Conservation (phyloP, 768 basidiomycete species). For the Tulasnella sp. region DNA sequence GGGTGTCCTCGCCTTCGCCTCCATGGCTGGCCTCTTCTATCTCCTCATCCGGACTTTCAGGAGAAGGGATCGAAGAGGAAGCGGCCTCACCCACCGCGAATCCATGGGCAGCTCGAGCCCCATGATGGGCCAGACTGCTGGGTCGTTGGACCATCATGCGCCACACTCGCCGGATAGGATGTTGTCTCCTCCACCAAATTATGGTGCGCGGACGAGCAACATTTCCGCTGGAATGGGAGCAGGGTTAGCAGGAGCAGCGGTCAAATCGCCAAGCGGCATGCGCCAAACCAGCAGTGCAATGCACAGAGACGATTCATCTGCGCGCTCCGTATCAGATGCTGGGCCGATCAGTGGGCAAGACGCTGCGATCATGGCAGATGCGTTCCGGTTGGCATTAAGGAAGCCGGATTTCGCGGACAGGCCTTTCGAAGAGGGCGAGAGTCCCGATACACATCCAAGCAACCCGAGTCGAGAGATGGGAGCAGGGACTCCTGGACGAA, state of each 20-base stretch:
- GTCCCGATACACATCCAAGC: slow-evolving; percentile 36
- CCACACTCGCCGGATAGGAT: slow-evolving; percentile 11
- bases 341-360: slow-evolving; percentile 74
- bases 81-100: slow-evolving; percentile 40
- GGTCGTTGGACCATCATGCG: slow-evolving; percentile 10
- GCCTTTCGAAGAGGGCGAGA: slow-evolving; percentile 61
- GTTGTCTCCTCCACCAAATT: slow-evolving; percentile 12
- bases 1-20: slow-evolving; percentile 71
- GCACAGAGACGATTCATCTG: slow-evolving; percentile 54
- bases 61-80: slow-evolving; percentile 29
- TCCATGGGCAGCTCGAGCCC: slow-evolving; percentile 74
- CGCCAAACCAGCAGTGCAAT: not conserved
- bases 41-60: slow-evolving; percentile 62
- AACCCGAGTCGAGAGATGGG: slow-evolving; percentile 25
- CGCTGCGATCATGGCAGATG: slow-evolving; percentile 88
- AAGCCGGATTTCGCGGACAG: slow-evolving; percentile 77
- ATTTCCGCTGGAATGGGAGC: slow-evolving; percentile 21
- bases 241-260: slow-evolving; percentile 30
- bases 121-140: slow-evolving; percentile 57
- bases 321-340: slow-evolving; percentile 48
- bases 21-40: slow-evolving; percentile 57
- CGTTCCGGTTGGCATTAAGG: slow-evolving; percentile 77
- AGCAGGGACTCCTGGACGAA: slow-evolving; percentile 22
- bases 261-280: slow-evolving; percentile 34
- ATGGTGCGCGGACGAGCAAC: not conserved